A percentile compares a stretch with the other conserved stretches of the same genome.
Evolutionary conservation across 371 early-diverging fungal species (phyloP).

Genomic region (Batrachochytrium dendrobatidis): DNA sequence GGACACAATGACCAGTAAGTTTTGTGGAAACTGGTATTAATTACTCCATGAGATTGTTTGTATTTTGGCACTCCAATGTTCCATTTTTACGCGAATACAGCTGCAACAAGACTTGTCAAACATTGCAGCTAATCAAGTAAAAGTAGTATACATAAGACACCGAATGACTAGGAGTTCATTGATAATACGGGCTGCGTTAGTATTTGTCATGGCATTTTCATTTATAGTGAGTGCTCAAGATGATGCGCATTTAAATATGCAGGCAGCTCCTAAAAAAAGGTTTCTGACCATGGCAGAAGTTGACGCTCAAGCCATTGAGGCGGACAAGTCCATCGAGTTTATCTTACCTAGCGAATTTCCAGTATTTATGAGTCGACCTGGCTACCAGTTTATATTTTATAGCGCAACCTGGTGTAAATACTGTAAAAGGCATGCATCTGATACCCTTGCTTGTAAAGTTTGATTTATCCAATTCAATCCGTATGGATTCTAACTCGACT

Average conservation of each 20-base stretch:
- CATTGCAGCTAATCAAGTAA: no score
- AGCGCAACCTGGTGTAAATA: constrained; percentile 13
- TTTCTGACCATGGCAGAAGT: constrained; percentile 2
- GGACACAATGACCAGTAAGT: no score
- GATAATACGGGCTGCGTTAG: no score
- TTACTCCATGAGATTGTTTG: no score
- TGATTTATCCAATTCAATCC: background rate
- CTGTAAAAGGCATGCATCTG: constrained; percentile 8
- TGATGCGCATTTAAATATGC: background rate
- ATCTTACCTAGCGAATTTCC: background rate
- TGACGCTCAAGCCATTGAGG: constrained; percentile 5
- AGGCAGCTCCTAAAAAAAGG: background rate
- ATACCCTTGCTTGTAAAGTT: background rate
- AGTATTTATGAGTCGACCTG: background rate
- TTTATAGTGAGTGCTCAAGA: background rate
- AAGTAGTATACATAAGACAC: no score
- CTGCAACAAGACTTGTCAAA: no score
- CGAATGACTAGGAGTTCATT: no score
- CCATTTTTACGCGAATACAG: no score
- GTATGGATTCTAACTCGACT: background rate
- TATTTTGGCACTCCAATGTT: no score
- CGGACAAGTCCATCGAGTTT: constrained; percentile 8
- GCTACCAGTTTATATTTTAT: constrained; percentile 10
- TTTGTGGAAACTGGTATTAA: no score
- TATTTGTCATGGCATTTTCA: no score